These are phyloP conservation scores for Kwoniella sp. DNA, from an alignment of 768 basidiomycete genomes.

Conservation along the genomic window DNA sequence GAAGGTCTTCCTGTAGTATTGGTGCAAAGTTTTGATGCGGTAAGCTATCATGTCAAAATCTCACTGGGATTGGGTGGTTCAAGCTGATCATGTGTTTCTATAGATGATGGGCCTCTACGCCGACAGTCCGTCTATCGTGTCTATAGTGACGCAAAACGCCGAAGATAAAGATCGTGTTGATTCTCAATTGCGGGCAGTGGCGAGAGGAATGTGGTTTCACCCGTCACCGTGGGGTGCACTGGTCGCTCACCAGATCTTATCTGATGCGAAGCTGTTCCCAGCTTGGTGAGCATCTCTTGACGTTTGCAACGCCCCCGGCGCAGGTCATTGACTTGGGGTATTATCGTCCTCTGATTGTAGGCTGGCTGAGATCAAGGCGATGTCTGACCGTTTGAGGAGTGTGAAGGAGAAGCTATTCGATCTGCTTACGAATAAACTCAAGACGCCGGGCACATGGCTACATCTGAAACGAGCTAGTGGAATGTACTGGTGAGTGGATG, in stretches of 20 bases:
- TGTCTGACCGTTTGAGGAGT: constrained; percentile 91
- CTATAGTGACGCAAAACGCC: constrained; percentile 41
- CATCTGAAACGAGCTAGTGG: constrained; percentile 96
- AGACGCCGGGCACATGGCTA: constrained; percentile 91
- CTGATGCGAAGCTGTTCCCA: constrained; percentile 69
- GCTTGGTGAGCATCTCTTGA: constrained; percentile 82
- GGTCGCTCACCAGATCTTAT: constrained; percentile 63
- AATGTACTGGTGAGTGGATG: constrained; percentile 80
- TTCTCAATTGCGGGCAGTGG: constrained; percentile 49
- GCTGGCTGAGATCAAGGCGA: constrained; percentile 88
- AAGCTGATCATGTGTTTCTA: constrained; percentile 2
- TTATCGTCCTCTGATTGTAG: too few relatives aligned
- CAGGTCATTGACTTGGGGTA: too few relatives aligned
- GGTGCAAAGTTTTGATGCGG: constrained; percentile 53
- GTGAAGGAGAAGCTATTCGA: constrained; percentile 85
- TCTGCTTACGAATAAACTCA: constrained; percentile 70
- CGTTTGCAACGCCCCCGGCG: too few relatives aligned
- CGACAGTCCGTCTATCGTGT: constrained; percentile 54
- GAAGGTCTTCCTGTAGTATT: constrained; percentile 50
- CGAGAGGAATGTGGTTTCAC: constrained; percentile 50
- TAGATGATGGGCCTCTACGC: constrained; percentile 56
- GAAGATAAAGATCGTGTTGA: constrained; percentile 51
- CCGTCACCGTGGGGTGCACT: constrained; percentile 54
- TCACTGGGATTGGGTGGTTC: constrained; percentile 4
- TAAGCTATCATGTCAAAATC: constrained; percentile 19